Base-by-base conservation (phyloP, 768 basidiomycete species). In the Hirschioporus abietinus region DNA sequence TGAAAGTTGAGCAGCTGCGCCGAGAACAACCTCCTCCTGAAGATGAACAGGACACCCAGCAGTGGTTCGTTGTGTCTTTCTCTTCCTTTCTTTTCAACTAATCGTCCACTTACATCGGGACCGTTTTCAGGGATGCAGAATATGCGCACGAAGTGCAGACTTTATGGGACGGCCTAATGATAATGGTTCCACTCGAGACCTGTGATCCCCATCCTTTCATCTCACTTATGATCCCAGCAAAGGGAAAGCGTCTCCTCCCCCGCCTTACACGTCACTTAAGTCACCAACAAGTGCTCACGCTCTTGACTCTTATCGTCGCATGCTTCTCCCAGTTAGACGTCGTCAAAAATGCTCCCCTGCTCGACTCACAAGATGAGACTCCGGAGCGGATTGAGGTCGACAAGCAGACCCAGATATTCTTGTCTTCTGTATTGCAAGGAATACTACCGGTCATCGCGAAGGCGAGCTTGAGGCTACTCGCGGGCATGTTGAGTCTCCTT, bases 131-230 rank as follows among this genome's bases (percentile, higher is more conserved):
- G 89, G 76, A 88, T 73, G 71, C 65, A 34, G 84, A 85, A 66
- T 87, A 88, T 68, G 81, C 85, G 10, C 76, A 76, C 2, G 76
- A 88, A 35, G 83, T 91, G 3, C 87, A 91, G 66, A 78, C 84
- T 67, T 81, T 98, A 63, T 99, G 95, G 93, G 82, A 86, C 66
- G 86, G 85, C 35, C 76, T 96, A 27, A 83, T 88, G 71, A 92
- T 99, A n/a, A 89, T 92, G 82, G 88, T 92, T 5, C 94, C 95
- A 57, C 84, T 99, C 20, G 95, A 95, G 74, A 91, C 92, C n/a
- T 96, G 96, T 75, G 84, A 91, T 69, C 96, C 96, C 1, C 97
- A 99, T 79, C 97, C 97, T 1, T 98, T 99, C 79, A 88, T 99
- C 70, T 95, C 96, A 1, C 83, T 99, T 35, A 84, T 99, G 62